Base-by-base conservation (phyloP, 371 early-diverging fungal species). In the Apophysomyces elegans region DNA sequence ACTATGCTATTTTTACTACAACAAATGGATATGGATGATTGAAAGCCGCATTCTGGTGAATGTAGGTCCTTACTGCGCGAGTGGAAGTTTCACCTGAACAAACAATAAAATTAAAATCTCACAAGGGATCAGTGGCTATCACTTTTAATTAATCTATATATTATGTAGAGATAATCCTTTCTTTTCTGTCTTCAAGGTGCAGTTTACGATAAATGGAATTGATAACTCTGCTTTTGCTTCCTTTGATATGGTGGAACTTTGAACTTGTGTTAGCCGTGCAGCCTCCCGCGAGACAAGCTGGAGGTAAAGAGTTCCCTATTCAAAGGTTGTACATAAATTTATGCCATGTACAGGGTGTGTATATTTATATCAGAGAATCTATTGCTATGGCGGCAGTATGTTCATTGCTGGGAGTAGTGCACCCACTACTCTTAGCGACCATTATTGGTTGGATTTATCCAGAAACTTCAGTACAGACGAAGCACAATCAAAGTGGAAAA, bases 81-180 rank as follows among this genome's bases (percentile, higher is more conserved):
- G 54, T 21, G 54, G 21, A 50, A 16, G 54, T 50, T 50, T 50
- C 54, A 50, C 54, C 54, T 50, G 54, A 50, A 50, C 54, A 50
- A 50, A 50, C 54, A 50, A 50, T 50, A 50, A 50, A 50, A 50
- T 50, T 50, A 50, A 26, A 50, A 50, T 50, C 54, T 41, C 54
- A 21, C 54, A 50, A 21, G 54, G 54, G 8, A 50, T 21, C 21
- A 26, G 32, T 26, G 32, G 32, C 32, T 26, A 26, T 26, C 32
- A 26, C 32, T 26, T 26, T 26, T 26, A 26, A 26, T 26, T 26
- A 26, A 26, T 26, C 2, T 26, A 26, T 26, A 26, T 26, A 26
- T 26, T 26, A 26, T n/a, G 9, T 5, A n/a, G 21, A 26, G 6
- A 2, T 21, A 21, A 7, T 16, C 16, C 21, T 18, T 50, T 50